phyloP scores from a whole-genome alignment of 768 basidiomycete species.

The Suillus alpinus region DNA sequence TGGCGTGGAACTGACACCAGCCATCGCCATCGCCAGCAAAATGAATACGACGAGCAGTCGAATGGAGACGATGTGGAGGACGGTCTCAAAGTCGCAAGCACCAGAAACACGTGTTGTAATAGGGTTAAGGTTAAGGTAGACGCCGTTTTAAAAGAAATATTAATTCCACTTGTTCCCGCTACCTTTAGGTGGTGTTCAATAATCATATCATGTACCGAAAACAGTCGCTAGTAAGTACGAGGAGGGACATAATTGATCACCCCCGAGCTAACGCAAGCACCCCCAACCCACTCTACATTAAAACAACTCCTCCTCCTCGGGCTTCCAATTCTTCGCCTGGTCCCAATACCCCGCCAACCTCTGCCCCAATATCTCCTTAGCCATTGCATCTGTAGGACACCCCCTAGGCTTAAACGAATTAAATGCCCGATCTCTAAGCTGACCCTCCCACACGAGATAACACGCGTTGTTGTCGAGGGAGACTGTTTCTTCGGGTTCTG shows the following conservation, averaged over 20 bases:
- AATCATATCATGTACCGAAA: too few relatives aligned
- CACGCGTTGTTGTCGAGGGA: constrained; percentile 89
- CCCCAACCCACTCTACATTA: constrained; percentile 22
- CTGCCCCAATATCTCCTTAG: constrained; percentile 82
- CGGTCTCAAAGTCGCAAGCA: constrained; percentile 1
- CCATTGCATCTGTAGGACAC: constrained; percentile 80
- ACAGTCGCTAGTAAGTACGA: not conserved
- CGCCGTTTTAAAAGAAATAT: not conserved
- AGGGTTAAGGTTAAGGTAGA: constrained; percentile 8
- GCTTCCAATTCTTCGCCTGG: constrained; percentile 86
- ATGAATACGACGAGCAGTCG: not conserved
- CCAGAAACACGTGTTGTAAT: constrained; percentile 7
- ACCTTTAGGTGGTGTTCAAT: too few relatives aligned
- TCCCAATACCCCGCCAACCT: constrained; percentile 94
- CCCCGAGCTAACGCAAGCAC: not conserved
- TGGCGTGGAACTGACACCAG: constrained; percentile 25
- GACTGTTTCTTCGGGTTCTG: constrained; percentile 21
- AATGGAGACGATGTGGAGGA: not conserved
- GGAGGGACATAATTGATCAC: not conserved
- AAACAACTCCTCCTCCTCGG: constrained; percentile 75
- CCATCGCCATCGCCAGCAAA: constrained; percentile 7
- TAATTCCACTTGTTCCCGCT: not conserved
- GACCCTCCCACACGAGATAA: constrained; percentile 91
- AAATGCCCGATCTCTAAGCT: constrained; percentile 79
- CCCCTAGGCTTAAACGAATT: constrained; percentile 75